phyloP scores from a whole-genome alignment of 2,329 filamentous ascomycete species.

The Furcasterigmium furcatum region DNA sequence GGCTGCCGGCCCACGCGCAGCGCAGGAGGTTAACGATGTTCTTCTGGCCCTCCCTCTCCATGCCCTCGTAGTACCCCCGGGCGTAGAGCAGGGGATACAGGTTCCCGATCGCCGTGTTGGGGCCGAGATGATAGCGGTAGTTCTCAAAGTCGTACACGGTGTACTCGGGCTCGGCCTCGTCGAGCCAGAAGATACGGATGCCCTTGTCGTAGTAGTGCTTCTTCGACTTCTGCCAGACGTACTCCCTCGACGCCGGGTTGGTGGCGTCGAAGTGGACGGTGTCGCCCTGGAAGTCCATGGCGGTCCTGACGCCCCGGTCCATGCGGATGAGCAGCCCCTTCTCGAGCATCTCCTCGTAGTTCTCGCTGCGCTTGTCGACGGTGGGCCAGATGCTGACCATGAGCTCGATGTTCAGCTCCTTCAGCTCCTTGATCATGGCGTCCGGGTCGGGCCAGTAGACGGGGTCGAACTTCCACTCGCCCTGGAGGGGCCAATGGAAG shows the following conservation, averaged over 20 bases:
- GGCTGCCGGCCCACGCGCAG: conserved; percentile 50
- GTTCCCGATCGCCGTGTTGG: conserved; percentile 47
- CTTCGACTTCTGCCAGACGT: conserved; percentile 57
- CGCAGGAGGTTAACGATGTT: conserved; percentile 54
- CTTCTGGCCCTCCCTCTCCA: conserved; percentile 45
- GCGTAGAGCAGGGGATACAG: conserved; percentile 58
- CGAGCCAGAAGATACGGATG: conserved; percentile 64
- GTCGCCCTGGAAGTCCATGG: conserved; percentile 57
- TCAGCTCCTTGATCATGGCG: conserved; percentile 61
- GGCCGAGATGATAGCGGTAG: conserved; percentile 52
- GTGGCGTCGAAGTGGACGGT: conserved; percentile 62
- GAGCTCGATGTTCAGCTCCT: conserved; percentile 55
- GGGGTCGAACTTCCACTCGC: conserved; percentile 65
- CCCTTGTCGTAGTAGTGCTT: conserved; percentile 60
- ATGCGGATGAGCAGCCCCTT: conserved; percentile 56
- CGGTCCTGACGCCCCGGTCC: conserved; percentile 56
- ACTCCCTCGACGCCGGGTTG: conserved; percentile 54
- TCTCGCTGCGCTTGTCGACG: conserved; percentile 22
- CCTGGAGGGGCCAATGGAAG: conserved; percentile 65
- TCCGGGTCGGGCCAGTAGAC: conserved; percentile 64
- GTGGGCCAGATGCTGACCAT: conserved; percentile 72
- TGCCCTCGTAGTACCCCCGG: conserved; percentile 57
- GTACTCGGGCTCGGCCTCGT: conserved; percentile 68
- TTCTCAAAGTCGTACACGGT: conserved; percentile 63
- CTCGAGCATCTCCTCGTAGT: conserved; percentile 24